phyloP scores from a whole-genome alignment of 192 early-diverging fungal genomes.

The Coemansia biformis region DNA sequence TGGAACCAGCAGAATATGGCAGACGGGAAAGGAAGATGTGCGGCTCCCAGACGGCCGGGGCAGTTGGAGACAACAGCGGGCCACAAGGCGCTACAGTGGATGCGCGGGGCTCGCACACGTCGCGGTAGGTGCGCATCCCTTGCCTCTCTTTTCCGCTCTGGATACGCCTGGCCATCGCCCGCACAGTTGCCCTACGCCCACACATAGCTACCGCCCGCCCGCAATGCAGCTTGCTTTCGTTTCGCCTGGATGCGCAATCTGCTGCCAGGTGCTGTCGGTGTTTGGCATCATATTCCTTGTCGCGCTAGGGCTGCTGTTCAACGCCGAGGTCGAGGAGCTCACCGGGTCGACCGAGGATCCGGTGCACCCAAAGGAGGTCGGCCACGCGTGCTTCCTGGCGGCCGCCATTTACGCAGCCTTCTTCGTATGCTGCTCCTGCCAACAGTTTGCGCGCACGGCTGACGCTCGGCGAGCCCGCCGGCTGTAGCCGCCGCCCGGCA shows the following conservation, averaged over 20 bases:
- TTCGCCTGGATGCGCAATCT: conserved; percentile 49
- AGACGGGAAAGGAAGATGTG: too few relatives aligned
- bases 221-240: conserved; percentile 50
- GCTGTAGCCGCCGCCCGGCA: conserved; percentile 29
- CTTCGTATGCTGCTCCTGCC: conserved; percentile 50
- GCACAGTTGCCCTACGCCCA: too few relatives aligned
- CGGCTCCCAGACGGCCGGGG: too few relatives aligned
- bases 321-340: conserved; percentile 46
- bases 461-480: conserved; percentile 41
- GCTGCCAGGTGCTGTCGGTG: conserved; percentile 48
- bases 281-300: conserved; percentile 50
- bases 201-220: too few relatives aligned
- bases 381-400: conserved; percentile 45
- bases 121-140: too few relatives aligned
- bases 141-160: too few relatives aligned
- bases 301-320: conserved; percentile 47
- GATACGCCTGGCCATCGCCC: too few relatives aligned
- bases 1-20: too few relatives aligned
- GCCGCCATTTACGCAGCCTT: conserved; percentile 47
- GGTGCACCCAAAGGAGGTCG: conserved; percentile 49
- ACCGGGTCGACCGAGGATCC: conserved; percentile 49
- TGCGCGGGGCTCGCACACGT: too few relatives aligned
- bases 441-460: conserved; percentile 34
- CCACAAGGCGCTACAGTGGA: too few relatives aligned
- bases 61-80: too few relatives aligned